Base-by-base conservation (phyloP, 164 flowering plant species). In the Aristolochia contorta region DNA sequence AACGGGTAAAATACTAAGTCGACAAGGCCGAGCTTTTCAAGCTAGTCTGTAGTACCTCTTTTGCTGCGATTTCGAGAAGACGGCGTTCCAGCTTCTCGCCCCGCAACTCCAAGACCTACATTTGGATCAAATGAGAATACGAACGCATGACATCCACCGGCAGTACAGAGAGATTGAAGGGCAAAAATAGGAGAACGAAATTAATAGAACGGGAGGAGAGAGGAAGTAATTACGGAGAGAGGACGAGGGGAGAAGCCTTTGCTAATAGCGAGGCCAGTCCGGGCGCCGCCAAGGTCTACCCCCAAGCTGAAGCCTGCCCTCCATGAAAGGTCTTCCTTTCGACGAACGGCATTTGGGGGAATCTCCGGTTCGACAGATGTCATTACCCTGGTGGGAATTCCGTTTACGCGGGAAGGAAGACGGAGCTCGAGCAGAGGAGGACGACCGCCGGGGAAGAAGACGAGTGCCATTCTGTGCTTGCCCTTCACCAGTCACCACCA, bases 241-340 rank as follows among this genome's bases (percentile, higher is more conserved):
- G 98, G 96, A 46, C 93, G 92, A 66, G 80, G 30, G 0, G 80
- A 61, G 80, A 77, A 92, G 73, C 95, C 98, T 75, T 87, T 89
- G 72, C 98, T 84, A 37, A 89, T 68, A 50, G 98, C 98, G 62
- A 91, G 75, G 51, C 98, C 96, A 16, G 98, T 91, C 56, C 91
- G 83, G 58, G 93, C 74, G 65, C 69, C 48, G 48, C 98, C 98
- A 69, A 84, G 68, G 67, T 92, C 98, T 14, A 92, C 76, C 21
- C 98, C 96, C 27, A 87, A 67, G 67, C 91, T 89, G 79, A 89
- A 89, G 8, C 96, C 91, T 9, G 84, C 86, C 46, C 79, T 61
- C 91, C 91, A 89, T 0, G 58, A 66, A 6, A 82, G 76, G 47
- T 86, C 78, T 0, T n/a, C 59, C 64, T 73, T 80, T 62, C 87